Conservation (phyloP, 2,329 filamentous ascomycete species). For the Fusarium azukiicola region DNA sequence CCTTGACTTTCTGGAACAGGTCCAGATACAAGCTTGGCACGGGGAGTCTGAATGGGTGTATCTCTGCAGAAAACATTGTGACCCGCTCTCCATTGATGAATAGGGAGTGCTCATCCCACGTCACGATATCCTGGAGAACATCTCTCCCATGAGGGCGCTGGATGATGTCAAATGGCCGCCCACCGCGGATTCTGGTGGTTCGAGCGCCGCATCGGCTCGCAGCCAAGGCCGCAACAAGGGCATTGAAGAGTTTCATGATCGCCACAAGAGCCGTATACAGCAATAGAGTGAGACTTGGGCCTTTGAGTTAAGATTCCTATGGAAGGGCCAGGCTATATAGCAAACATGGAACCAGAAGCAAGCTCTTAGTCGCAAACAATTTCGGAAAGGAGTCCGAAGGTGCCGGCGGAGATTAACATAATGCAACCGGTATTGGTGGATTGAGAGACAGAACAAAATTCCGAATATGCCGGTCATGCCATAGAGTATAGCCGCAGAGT, state of each 20-base stretch:
- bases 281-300: not conserved
- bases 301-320: no score
- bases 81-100: slow-evolving; percentile 85
- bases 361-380: not conserved
- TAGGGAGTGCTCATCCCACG: slow-evolving; percentile 87
- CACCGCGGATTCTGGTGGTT: slow-evolving; percentile 39
- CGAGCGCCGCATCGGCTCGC: slow-evolving; percentile 36
- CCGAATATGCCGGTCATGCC: slow-evolving; percentile 25
- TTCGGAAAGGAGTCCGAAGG: slow-evolving; percentile 37
- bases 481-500: not conserved
- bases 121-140: slow-evolving; percentile 69
- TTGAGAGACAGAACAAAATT: slow-evolving; percentile 43
- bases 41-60: slow-evolving; percentile 82
- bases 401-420: slow-evolving; percentile 5
- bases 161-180: slow-evolving; percentile 48
- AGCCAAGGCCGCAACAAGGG: slow-evolving; percentile 23
- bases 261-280: accelerated
- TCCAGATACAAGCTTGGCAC: slow-evolving; percentile 80
- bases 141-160: slow-evolving; percentile 50
- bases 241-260: slow-evolving; percentile 40
- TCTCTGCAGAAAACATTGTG: slow-evolving; percentile 87
- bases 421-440: slow-evolving; percentile 47
- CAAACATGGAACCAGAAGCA: accelerated
- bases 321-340: slow-evolving; percentile 21
- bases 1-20: slow-evolving; percentile 91